phyloP scores from a whole-genome alignment of 1,284 basidiomycete genomes.

The Ganoderma multipileum region DNA sequence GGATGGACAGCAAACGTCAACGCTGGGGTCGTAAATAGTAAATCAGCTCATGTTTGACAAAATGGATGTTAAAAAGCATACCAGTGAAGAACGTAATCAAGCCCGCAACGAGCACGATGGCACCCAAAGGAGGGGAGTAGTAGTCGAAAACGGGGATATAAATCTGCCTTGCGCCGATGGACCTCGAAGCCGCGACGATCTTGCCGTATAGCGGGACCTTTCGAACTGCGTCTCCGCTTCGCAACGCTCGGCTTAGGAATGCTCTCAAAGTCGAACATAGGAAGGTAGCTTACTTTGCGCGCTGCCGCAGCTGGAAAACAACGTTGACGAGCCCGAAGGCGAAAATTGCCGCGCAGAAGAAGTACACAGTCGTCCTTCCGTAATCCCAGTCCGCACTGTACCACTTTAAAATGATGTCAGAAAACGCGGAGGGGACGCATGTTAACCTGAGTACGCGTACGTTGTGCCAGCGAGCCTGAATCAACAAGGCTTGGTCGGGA shows the following conservation, averaged over 20 bases:
- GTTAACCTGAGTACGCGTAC: constrained; percentile 19
- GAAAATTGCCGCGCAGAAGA: constrained; percentile 41
- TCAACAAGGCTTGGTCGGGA: constrained; percentile 29
- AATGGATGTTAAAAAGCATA: constrained; percentile 8
- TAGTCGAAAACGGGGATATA: constrained; percentile 33
- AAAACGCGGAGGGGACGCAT: not conserved
- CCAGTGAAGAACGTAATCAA: constrained; percentile 43
- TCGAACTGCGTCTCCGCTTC: not conserved
- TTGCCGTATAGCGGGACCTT: constrained; percentile 26
- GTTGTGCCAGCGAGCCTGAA: constrained; percentile 27
- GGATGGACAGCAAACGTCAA: constrained; percentile 42
- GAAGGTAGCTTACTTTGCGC: constrained; percentile 2
- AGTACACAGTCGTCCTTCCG: constrained; percentile 39
- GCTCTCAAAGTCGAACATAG: not conserved
- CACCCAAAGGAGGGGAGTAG: constrained; percentile 44
- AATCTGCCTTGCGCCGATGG: constrained; percentile 37
- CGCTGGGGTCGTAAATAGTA: constrained; percentile 22
- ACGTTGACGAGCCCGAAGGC: constrained; percentile 22
- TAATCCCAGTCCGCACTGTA: constrained; percentile 44
- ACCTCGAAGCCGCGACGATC: constrained; percentile 35
- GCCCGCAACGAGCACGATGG: constrained; percentile 37
- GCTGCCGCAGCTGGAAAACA: constrained; percentile 8
- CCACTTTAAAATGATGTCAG: constrained; percentile 28
- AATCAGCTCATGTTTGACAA: not conserved
- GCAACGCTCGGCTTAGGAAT: not conserved